Percentiles rank a stretch among this genome's conserved stretches.
phyloP scores from a whole-genome alignment of 2,329 filamentous ascomycete genomes.

The Cladophialophora chaetospira region DNA sequence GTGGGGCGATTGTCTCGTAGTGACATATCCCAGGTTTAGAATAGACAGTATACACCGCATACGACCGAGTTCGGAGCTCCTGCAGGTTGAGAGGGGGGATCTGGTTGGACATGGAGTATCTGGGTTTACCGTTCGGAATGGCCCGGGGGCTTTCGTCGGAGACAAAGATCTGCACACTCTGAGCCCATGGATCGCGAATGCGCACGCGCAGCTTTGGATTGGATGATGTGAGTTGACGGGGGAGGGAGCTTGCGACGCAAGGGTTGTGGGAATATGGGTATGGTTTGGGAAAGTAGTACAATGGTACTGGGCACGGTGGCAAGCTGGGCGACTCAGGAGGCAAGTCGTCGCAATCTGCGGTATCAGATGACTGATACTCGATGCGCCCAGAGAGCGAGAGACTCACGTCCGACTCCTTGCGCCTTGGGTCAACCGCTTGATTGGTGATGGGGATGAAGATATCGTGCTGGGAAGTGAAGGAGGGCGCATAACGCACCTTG shows the following conservation, averaged over 20 bases:
- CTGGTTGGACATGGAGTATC: constrained; percentile 41
- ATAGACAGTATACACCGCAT: constrained; percentile 60
- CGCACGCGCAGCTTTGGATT: constrained; percentile 23
- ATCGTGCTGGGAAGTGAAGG: constrained; percentile 8
- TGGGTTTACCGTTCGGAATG: not conserved
- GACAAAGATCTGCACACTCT: constrained; percentile 63
- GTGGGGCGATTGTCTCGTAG: constrained; percentile 39
- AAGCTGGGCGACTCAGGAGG: constrained; percentile 2
- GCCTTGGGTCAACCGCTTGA: not conserved
- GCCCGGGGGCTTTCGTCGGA: constrained; percentile 3
- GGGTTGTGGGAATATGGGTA: constrained; percentile 17
- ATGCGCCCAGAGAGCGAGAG: not conserved
- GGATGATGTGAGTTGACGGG: constrained; percentile 15
- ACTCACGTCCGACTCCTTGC: not conserved
- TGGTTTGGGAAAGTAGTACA: constrained; percentile 7
- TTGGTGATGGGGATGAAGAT: constrained; percentile 9
- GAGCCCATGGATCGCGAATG: constrained; percentile 32
- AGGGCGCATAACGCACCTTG: constrained; percentile 51
- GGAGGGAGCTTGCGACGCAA: constrained; percentile 20
- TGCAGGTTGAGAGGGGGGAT: constrained; percentile 50
- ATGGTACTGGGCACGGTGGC: constrained; percentile 17
- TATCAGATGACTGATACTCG: not conserved
- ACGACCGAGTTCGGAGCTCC: constrained; percentile 46
- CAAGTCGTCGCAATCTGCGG: not conserved
- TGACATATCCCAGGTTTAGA: constrained; percentile 37